Base-by-base conservation (phyloP, 1,284 basidiomycete genomes). In the Xerocomus nothofagi region DNA sequence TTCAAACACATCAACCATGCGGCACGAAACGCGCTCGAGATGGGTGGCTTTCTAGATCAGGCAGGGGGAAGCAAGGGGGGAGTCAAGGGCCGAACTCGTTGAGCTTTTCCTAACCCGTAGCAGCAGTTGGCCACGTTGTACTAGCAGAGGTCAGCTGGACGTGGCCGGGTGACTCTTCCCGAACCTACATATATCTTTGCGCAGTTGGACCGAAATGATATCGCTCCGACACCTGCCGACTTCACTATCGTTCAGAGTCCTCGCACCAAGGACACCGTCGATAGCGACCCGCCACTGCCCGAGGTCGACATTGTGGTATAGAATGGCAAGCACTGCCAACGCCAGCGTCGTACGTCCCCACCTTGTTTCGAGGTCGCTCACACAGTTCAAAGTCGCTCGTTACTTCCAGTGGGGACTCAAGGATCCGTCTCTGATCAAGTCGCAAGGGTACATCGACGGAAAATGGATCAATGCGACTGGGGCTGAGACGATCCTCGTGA, bases 1-100 rank as follows among this genome's bases (percentile, higher is more conserved):
- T 96, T 95, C 76, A 95, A 94, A 66, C 88, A 93, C 57, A 94
- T 94, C 63, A 93, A 91, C 61, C 89, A 93, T 65, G 91, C 88
- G 4, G 93, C 92, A 7, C 76, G 93, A 20, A 90, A 91, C 61
- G 92, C 92, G 0, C 73, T 95, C 11, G 88, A 93, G 44, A 54
- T 82, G 0, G 93, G 88, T n/a, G 89, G 88, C 0, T 89, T 92
- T 63, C 68, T 93, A 23, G 84, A 88, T 26, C 64, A 57, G 31
- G 51, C 18, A 30, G 63, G 61, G 21, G 55, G 55, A 32, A 54
- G 45, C 14, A 66, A 54, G 29, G 39, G 50, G 18, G 52, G 46
- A 3, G 29, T 41, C 18, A 70, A 57, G 44, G 68, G 68, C 18
- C 57, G 68, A 31, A 67, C 55, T 44, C 65, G 57, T n/a, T 66